Evolutionary conservation across 1,284 basidiomycete species (phyloP), one percentile per base, ranked within the genome.

Genomic region (Chondrostereum purpureum): DNA sequence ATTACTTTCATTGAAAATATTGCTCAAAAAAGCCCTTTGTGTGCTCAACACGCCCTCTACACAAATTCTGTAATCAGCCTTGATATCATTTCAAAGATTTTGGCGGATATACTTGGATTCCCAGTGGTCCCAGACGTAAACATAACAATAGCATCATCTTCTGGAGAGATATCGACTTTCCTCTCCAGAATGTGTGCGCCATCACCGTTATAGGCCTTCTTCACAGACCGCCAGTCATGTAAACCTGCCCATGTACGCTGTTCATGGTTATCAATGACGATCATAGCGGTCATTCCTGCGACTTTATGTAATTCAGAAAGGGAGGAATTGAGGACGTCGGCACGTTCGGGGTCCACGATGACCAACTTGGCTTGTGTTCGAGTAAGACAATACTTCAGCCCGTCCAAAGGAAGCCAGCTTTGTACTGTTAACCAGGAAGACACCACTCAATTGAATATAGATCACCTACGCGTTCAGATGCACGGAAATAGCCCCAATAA

Each of bases 61-160:
- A n/a, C n/a, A n/a, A n/a, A n/a, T n/a, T n/a, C n/a, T n/a, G n/a
- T n/a, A n/a, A n/a, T n/a, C n/a, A n/a, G n/a, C n/a, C n/a, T n/a
- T n/a, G n/a, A n/a, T n/a, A n/a, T n/a, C n/a, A n/a, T n/a, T n/a
- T n/a, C n/a, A n/a, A n/a, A n/a, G n/a, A n/a, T n/a, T n/a, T n/a
- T n/a, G n/a, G n/a, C n/a, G n/a, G n/a, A n/a, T n/a, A n/a, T n/a
- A n/a, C n/a, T n/a, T n/a, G n/a, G n/a, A n/a, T n/a, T n/a, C n/a
- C n/a, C n/a, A n/a, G n/a, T n/a, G n/a, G 57, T 63, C 64, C 75
- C 75, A 47, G 73, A 75, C 14, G 76, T 78, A 54, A 79, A 79
- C 45, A 75, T 71, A 44, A 79, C 71, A 44, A 66, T 72, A 14
- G 75, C 77, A 56, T 78, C 66, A 57, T 83, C 80, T 55, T 84